phyloP scores from a whole-genome alignment of 192 early-diverging fungal genomes.

The Coemansia umbellata region DNA sequence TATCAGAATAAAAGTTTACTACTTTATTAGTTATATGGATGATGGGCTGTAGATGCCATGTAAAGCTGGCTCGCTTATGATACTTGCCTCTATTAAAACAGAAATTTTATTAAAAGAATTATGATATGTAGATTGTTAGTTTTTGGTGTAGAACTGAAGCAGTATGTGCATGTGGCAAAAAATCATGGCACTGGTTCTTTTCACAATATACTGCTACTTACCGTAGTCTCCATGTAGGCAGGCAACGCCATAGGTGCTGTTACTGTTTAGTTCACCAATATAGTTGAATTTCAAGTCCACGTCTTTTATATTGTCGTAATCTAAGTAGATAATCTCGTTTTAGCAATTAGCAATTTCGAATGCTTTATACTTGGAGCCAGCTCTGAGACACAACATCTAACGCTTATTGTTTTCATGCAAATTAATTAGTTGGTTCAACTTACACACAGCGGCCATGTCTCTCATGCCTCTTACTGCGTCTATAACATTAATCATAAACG shows the following conservation, averaged over 20 bases:
- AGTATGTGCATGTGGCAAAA: no score
- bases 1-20: neutral
- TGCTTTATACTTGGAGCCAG: no score
- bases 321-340: conserved; percentile 7
- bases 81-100: conserved; percentile 13
- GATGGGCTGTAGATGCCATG: neutral
- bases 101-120: neutral
- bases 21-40: neutral
- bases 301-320: conserved; percentile 28
- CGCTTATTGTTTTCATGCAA: neutral
- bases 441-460: conserved; percentile 47
- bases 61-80: neutral
- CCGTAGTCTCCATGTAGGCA: conserved; percentile 38
- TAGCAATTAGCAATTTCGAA: no score
- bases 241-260: conserved; percentile 22
- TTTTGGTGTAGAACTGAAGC: no score
- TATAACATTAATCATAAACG: conserved; percentile 3
- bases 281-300: conserved; percentile 38
- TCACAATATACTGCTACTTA: conserved; percentile 10
- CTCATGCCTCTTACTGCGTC: conserved; percentile 37
- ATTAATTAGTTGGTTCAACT: conserved; percentile 9
- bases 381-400: neutral
- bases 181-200: neutral
- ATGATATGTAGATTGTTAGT: neutral
- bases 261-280: conserved; percentile 29